Evolutionary conservation across 345 rosid genomes (phyloP).

Genomic region (Arabis hirsuta): DNA sequence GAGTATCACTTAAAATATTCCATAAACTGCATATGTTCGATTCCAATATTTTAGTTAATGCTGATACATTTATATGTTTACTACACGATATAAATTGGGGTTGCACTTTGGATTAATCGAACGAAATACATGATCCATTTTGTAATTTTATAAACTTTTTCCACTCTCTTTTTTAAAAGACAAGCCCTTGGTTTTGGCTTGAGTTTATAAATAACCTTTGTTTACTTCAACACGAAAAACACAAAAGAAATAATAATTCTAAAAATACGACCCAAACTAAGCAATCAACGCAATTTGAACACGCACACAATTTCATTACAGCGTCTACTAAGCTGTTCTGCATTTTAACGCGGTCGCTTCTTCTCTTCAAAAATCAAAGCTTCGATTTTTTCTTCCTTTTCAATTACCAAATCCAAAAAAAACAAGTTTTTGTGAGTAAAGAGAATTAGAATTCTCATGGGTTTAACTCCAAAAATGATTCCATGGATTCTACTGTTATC

Average conservation of each 20-base stretch:
- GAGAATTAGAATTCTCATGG: conserved; percentile 36
- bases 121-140: background rate
- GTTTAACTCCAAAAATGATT: conserved; percentile 12
- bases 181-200: background rate
- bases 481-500: conserved; percentile 34
- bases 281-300: conserved; percentile 26
- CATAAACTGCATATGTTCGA: background rate
- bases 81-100: background rate
- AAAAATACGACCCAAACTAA: conserved; percentile 19
- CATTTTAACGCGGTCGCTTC: conserved; percentile 47
- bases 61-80: background rate
- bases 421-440: background rate
- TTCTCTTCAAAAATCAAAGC: conserved; percentile 15
- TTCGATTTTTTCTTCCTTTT: conserved; percentile 19
- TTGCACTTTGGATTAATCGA: background rate
- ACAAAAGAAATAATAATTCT: background rate
- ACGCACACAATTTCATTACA: conserved; percentile 38
- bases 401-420: background rate
- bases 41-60: background rate
- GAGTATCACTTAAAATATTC: too few species aligned
- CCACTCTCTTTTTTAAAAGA: background rate
- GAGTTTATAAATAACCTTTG: conserved; percentile 8
- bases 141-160: background rate
- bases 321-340: conserved; percentile 43
- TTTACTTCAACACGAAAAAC: conserved; percentile 13